These are phyloP conservation scores for Tarenaya hassleriana DNA, from an alignment of 345 rosid species.

Conservation along the genomic window DNA sequence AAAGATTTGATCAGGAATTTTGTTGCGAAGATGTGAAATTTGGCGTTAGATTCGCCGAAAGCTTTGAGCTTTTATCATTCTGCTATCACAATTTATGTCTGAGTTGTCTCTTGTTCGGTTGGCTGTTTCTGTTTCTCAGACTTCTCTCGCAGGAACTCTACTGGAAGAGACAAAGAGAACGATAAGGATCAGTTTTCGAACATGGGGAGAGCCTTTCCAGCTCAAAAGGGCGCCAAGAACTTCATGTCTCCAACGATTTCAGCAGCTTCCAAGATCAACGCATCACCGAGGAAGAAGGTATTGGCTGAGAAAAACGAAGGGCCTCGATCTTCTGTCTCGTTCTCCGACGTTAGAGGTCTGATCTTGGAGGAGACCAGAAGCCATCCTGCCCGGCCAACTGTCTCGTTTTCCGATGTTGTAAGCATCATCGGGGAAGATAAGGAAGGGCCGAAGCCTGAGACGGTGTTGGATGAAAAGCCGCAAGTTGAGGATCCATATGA, in stretches of 20 bases:
- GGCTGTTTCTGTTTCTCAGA: constrained; percentile 28
- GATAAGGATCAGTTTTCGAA: constrained; percentile 34
- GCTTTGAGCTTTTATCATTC: too few relatives aligned
- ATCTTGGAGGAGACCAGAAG: constrained; percentile 30
- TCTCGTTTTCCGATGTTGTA: constrained; percentile 37
- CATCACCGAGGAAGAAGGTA: constrained; percentile 71
- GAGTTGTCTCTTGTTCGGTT: not conserved
- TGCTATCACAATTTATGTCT: not conserved
- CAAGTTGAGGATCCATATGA: constrained; percentile 32
- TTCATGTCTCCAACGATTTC: constrained; percentile 91
- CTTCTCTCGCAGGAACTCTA: constrained; percentile 36
- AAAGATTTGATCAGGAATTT: too few relatives aligned
- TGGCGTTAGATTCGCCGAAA: too few relatives aligned
- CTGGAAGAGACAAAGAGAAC: constrained; percentile 61
- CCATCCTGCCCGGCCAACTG: constrained; percentile 33
- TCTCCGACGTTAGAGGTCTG: constrained; percentile 34
- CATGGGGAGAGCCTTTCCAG: constrained; percentile 33
- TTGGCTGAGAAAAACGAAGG: constrained; percentile 57
- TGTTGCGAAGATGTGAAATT: too few relatives aligned
- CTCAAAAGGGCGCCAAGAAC: constrained; percentile 48
- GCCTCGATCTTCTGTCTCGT: constrained; percentile 34
- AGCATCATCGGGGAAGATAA: constrained; percentile 32
- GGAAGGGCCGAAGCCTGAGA: constrained; percentile 20
- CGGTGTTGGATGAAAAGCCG: constrained; percentile 17
- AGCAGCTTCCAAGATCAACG: constrained; percentile 63